Evolutionary conservation across 257 asterid species (phyloP).

Genomic region (Capsicum baccatum): DNA sequence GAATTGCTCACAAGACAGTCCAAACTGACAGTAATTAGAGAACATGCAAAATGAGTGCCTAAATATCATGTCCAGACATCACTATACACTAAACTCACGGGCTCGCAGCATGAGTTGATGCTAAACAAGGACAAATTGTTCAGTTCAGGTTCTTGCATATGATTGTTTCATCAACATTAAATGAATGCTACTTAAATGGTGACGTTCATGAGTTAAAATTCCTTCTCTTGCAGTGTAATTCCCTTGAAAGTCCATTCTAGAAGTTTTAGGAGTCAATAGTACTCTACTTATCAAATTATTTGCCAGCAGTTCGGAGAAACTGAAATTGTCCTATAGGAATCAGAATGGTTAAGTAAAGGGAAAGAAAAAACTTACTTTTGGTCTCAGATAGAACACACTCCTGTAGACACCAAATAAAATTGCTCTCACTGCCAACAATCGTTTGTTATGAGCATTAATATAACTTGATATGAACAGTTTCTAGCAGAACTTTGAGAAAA

Average conservation of each 20-base stretch:
- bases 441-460: not conserved
- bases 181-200: not conserved
- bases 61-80: not conserved
- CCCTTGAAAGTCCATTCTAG: constrained; percentile 2
- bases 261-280: constrained; percentile 19
- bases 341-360: not conserved
- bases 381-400: constrained; percentile 32
- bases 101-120: constrained; percentile 1
- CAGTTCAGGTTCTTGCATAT: not conserved
- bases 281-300: not conserved
- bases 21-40: not conserved
- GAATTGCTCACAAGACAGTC: not conserved
- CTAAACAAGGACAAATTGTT: constrained; percentile 25
- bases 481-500: constrained; percentile 17
- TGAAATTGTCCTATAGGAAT: not conserved
- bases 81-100: not conserved
- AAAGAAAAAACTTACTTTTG: constrained; percentile 32
- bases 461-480: not conserved
- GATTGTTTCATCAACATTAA: constrained; percentile 14
- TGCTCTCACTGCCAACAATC: constrained; percentile 41
- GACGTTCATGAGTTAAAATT: constrained; percentile 1
- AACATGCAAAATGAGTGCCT: not conserved
- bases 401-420: constrained; percentile 36
- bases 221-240: constrained; percentile 8
- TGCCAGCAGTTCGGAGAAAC: not conserved